Evolutionary conservation across 768 basidiomycete species (phyloP), one percentile per base, ranked within the genome.

Genomic region (Russula vinacea): DNA sequence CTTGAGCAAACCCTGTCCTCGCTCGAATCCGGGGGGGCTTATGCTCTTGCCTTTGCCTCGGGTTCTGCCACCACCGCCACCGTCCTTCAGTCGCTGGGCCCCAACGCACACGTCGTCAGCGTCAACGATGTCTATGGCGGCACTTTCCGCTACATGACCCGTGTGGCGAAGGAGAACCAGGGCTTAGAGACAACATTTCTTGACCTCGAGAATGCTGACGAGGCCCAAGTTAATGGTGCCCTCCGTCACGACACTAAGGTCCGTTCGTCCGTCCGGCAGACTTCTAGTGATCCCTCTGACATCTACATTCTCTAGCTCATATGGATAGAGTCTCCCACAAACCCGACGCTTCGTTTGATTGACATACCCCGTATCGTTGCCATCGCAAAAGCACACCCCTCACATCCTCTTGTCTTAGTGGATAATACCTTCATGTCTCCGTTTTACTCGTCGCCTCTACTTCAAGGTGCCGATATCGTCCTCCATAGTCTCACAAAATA

Each of bases 361-460:
- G 89, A 93, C 71, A 87, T 98, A 72, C 75, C 80, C 1, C 83
- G 85, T 59, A 83, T 98, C 67, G 81, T 84, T 29, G 72, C 80
- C 13, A 76, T 96, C 56, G 86, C 87, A 2, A 83, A 79, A 60
- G 77, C 83, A 0, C 86, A 89, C 57, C 81, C 84, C 0, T 80
- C 84, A 0, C 72, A 76, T 0, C 94, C 95, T 0, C 78, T 94
- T 33, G 84, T 99, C 16, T 83, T 95, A 53, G 89, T 98, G 51
- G 95, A 98, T 79, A 94, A 91, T 78, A 97, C 94, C 26, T 97
- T 96, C 83, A 81, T 94, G 45, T 95, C 93, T 0, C 92, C 96
- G 0, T 98, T 86, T 78, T 98, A 89, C 78, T 83, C 86, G 44
- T 92, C 92, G 0, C 95, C 95, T 0, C 85, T 98, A 39, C 81